Evolutionary conservation across 257 asterid species (phyloP).

Genomic region (Petunia axillaris): DNA sequence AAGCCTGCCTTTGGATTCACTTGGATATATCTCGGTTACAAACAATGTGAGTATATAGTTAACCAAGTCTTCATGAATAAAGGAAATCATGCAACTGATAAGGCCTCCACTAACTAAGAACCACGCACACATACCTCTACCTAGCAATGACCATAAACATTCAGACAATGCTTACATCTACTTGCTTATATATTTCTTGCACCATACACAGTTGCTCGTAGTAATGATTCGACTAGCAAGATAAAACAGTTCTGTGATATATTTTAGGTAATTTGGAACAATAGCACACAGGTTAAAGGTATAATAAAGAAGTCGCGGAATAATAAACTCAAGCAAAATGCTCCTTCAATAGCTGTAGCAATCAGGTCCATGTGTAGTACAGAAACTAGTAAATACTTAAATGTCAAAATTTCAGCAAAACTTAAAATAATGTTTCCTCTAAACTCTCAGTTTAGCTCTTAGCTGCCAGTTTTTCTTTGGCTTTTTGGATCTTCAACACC

Average conservation of each 20-base stretch:
- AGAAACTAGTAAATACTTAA: conserved; percentile 22
- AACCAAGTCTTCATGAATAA: neutral
- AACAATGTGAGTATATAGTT: neutral
- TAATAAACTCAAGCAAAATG: neutral
- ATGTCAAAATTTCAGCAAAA: conserved; percentile 22
- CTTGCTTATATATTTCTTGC: neutral
- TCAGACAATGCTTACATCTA: neutral
- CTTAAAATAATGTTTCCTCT: neutral
- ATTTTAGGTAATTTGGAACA: neutral
- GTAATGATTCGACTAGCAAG: neutral
- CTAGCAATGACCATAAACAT: neutral
- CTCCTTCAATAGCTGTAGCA: conserved; percentile 3
- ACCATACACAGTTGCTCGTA: neutral
- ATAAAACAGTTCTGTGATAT: neutral
- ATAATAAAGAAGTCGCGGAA: neutral
- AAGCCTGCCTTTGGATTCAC: neutral
- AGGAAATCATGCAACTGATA: neutral
- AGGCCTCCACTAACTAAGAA: neutral
- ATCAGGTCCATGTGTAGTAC: neutral
- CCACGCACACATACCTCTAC: too few species aligned
- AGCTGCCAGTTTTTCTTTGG: conserved; percentile 40
- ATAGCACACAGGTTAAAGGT: neutral
- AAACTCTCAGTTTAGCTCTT: conserved; percentile 33
- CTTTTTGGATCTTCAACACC: conserved; percentile 50
- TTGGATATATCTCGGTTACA: neutral